Percentiles rank a stretch among this genome's conserved stretches.
phyloP scores from a whole-genome alignment of 2,329 filamentous ascomycete species.

The Hypocreales sp. region DNA sequence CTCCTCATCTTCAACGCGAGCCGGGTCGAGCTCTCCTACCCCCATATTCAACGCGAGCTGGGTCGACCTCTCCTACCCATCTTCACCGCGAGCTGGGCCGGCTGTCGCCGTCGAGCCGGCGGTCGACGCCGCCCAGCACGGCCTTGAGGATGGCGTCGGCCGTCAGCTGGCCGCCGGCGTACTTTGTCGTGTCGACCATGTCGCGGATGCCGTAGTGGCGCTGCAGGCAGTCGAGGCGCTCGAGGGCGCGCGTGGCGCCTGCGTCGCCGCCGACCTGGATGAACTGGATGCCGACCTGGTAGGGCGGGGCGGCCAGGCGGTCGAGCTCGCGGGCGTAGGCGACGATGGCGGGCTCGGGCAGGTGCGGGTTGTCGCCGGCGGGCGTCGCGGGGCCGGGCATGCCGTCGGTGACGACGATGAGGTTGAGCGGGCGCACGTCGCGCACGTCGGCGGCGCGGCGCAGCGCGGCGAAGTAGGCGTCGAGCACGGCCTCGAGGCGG shows the following conservation, averaged over 20 bases:
- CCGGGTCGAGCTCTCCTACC: no score
- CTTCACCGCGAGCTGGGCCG: no score
- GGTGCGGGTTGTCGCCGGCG: conserved; percentile 39
- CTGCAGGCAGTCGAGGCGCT: conserved; percentile 51
- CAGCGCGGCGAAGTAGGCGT: conserved; percentile 44
- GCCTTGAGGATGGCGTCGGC: conserved; percentile 65
- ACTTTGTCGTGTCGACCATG: conserved; percentile 85
- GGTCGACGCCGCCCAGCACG: conserved; percentile 62
- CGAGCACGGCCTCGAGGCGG: conserved; percentile 55
- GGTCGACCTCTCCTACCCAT: no score
- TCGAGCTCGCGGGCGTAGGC: conserved; percentile 56
- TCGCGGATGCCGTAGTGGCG: conserved; percentile 47
- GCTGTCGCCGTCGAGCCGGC: conserved; percentile 18
- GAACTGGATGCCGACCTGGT: conserved; percentile 88
- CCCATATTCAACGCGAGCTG: no score
- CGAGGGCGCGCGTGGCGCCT: conserved; percentile 47
- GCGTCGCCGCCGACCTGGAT: conserved; percentile 77
- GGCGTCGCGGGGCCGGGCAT: conserved; percentile 32
- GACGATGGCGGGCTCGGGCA: conserved; percentile 52
- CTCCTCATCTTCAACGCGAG: no score
- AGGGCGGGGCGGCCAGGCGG: conserved; percentile 49
- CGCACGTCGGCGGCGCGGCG: conserved; percentile 23
- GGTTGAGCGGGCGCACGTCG: conserved; percentile 61
- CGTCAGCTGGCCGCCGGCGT: conserved; percentile 39
- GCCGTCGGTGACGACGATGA: conserved; percentile 90